Evolutionary conservation across 2,329 filamentous ascomycete genomes (phyloP).

Genomic region (Xylariaceae sp.): DNA sequence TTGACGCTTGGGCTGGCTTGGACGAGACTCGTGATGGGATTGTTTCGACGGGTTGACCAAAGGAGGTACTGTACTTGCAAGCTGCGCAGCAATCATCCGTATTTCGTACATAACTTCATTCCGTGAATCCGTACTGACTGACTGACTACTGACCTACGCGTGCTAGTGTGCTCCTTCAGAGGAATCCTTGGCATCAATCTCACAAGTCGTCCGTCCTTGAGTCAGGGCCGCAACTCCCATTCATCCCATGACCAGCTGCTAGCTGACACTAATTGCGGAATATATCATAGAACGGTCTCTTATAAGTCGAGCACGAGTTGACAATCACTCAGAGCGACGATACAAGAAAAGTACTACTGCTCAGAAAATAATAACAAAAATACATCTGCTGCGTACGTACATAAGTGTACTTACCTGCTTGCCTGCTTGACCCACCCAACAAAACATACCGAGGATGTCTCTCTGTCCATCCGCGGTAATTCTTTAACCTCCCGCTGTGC

Average conservation of each 20-base stretch:
- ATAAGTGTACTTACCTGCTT: neutral
- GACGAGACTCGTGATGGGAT: no score
- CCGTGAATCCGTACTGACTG: no score
- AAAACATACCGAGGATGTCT: neutral
- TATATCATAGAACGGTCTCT: neutral
- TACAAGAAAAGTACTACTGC: no score
- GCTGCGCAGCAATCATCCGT: no score
- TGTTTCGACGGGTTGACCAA: no score
- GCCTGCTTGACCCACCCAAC: neutral
- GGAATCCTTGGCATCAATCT: neutral
- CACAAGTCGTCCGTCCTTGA: neutral
- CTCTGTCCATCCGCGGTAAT: neutral
- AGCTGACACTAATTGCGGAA: neutral
- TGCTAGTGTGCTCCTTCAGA: neutral
- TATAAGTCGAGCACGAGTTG: neutral
- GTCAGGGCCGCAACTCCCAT: neutral
- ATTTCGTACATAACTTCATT: no score
- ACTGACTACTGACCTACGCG: no score
- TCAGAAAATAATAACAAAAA: no score
- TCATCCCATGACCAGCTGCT: neutral
- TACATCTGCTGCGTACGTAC: neutral
- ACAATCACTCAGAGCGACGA: neutral
- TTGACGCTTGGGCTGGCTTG: no score
- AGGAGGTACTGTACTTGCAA: no score
- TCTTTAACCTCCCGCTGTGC: neutral